These are phyloP conservation scores for Rhodotorula sp. DNA, from an alignment of 1,284 basidiomycete genomes.

Conservation along the genomic window DNA sequence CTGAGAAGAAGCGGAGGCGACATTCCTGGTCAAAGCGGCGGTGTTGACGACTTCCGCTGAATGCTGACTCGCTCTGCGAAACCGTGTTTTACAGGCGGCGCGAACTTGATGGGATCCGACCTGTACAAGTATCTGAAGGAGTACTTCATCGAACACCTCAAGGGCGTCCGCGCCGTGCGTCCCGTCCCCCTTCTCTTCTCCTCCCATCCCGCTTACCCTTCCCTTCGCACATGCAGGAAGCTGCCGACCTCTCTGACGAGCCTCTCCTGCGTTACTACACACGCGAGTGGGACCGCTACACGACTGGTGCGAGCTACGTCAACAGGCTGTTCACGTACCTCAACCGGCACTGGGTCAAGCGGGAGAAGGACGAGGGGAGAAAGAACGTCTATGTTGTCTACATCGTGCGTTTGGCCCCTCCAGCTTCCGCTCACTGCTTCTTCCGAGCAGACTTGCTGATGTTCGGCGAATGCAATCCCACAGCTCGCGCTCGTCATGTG, in stretches of 20 bases:
- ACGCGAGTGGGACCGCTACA: slow-evolving; percentile 92
- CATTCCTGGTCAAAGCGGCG: not conserved
- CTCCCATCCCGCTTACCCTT: not conserved
- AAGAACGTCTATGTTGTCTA: slow-evolving; percentile 95
- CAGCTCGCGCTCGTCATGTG: slow-evolving; percentile 94
- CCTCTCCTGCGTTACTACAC: slow-evolving; percentile 89
- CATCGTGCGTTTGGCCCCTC: slow-evolving; percentile 64
- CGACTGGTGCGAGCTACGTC: slow-evolving; percentile 92
- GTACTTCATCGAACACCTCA: slow-evolving; percentile 80
- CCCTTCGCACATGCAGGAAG: slow-evolving; percentile 42
- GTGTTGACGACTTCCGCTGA: not conserved
- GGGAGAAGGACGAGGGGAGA: slow-evolving; percentile 95
- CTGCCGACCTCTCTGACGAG: slow-evolving; percentile 78
- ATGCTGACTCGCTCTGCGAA: not conserved
- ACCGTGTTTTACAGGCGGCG: slow-evolving; percentile 63
- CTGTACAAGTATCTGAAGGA: slow-evolving; percentile 83
- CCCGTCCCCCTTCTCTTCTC: not conserved
- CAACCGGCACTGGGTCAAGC: slow-evolving; percentile 98
- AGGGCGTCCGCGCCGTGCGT: slow-evolving; percentile 61
- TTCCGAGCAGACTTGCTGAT: not conserved
- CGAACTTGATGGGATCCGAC: slow-evolving; percentile 92
- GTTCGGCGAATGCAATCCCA: too few relatives aligned
- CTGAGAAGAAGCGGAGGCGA: too few relatives aligned
- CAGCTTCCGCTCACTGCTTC: not conserved
- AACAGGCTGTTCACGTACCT: slow-evolving; percentile 94